Base-by-base conservation (phyloP, 2,329 filamentous ascomycete genomes). In the Huntiella omanensis region DNA sequence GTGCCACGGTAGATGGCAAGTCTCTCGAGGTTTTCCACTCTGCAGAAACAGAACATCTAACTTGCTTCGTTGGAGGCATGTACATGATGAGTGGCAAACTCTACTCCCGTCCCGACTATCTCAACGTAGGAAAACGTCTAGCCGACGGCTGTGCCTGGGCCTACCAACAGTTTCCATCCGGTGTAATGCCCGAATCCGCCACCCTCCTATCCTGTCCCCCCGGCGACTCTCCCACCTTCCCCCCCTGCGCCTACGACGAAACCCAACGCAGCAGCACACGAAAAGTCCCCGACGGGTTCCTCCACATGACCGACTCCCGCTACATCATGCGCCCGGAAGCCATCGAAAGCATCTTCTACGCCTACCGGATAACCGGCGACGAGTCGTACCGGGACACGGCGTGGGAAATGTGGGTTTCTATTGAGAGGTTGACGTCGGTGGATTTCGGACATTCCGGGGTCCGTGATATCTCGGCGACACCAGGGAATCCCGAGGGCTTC, bases 21-120 rank as follows among this genome's bases (percentile, higher is more conserved):
- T 16, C 33, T 16, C 38, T 6, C 5, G 17, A 32, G 11, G 16
- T 19, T n/a, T 11, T 33, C 32, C 34, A 37, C 8, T 13, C 33
- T 4, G 33, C 19, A n/a, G 54, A 59, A 3, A 51, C 56, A 16
- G 58, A 63, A 48, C 81, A 85, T 56, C 63, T 83, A 2, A 69
- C 71, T 3, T 86, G 80, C 59, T 86, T 83, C 55, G 65, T 72
- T 3, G 80, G 80, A 5, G 81, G 79, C 7, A 77, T 80, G 65
- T 77, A 82, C 40, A 80, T 67, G 1, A 67, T 86, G 33, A 77
- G 72, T 1, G 75, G 79, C 1, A 73, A 69, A 50, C 63, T 84
- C 19, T 72, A 82, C 51, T 54, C 62, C 1, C 59, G 64, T 10
- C 62, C 61, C 57, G 58, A 78, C 49, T 65, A 75, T 48, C 56